Conservation (phyloP, 2,329 filamentous ascomycete species). For the Hirsutella thompsonii region DNA sequence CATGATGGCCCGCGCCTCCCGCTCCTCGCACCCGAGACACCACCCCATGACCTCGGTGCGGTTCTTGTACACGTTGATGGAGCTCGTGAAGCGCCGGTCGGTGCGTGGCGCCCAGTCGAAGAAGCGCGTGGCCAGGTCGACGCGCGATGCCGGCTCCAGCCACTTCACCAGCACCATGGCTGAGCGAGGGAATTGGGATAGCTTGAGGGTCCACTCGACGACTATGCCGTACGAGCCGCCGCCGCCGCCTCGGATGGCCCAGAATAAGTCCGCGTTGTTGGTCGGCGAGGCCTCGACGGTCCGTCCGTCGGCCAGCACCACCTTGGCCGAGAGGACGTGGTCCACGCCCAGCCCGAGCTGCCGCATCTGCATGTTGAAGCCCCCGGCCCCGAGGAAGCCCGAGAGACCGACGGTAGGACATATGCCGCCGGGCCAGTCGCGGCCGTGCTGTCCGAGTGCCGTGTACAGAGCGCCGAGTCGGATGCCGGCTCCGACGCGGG, state of each 20-base stretch:
- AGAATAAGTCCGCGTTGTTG: conserved; percentile 15
- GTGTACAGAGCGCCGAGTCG: conserved; percentile 9
- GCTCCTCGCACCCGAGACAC: conserved; percentile 2
- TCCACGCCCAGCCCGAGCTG: conserved; percentile 15
- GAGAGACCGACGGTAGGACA: conserved; percentile 13
- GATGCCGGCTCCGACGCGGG: conserved; percentile 7
- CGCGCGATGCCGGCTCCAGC: conserved; percentile 2
- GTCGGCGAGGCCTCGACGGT: conserved; percentile 10
- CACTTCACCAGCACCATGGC: conserved; percentile 7
- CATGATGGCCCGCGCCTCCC: conserved; percentile 2
- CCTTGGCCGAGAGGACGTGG: conserved; percentile 14
- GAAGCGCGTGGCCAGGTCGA: conserved; percentile 4
- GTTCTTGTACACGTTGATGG: conserved; percentile 5
- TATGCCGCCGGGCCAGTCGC: conserved; percentile 6
- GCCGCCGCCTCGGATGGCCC: conserved; percentile 17
- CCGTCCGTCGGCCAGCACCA: conserved; percentile 15
- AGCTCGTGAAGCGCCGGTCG: conserved; percentile 2
- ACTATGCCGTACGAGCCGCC: conserved; percentile 19
- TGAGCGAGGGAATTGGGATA: conserved; percentile 6
- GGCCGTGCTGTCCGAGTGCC: conserved; percentile 3
- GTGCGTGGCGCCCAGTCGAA: conserved; percentile 6
- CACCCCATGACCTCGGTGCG: conserved; percentile 4
- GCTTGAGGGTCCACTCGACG: conserved; percentile 9
- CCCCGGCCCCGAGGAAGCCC: conserved; percentile 16
- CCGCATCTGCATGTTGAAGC: conserved; percentile 17